Base-by-base conservation (phyloP, 2,329 filamentous ascomycete genomes). In the Cytospora mali region DNA sequence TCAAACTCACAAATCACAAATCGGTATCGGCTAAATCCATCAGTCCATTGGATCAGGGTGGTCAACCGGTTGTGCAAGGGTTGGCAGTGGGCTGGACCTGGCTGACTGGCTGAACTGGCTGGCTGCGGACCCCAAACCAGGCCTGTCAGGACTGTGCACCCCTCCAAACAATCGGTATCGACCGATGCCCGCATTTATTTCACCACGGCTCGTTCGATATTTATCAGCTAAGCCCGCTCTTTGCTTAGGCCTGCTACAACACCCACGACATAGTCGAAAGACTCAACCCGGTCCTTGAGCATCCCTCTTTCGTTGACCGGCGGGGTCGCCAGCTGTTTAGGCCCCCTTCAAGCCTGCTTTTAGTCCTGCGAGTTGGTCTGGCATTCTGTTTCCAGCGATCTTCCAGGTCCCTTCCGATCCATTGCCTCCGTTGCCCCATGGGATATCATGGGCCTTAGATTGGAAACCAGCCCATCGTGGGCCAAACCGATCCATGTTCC, bases 91-190 rank as follows among this genome's bases (percentile, higher is more conserved):
- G n/a, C n/a, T 27, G 58, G 9, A 27, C 48, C 23, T 35, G 55
- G 9, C 18, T 18, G 35, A 18, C 35, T 16, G 33, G 23, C 9
- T 5, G 16, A 13, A 7, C 31, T 33, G 31, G 31, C 5, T 13
- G 10, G 31, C 6, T 13, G 14, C 6, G 10, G 31, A 33, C 10
- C 31, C 14, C 3, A 13, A 13, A 13, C 9, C 3, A 13, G 31
- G 31, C 31, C 31, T 33, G 31, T n/a, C n/a, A n/a, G 31, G 35
- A 18, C 35, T 5, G 35, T 39, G 35, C 23, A 46, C n/a, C n/a
- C n/a, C n/a, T n/a, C n/a, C n/a, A n/a, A n/a, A 23, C 53, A 49
- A 49, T 58, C 65, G 63, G 65, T 50, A 66, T 66, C 65, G 65
- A 65, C 65, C 65, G 65, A 66, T 65, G 39, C 39, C 54, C 62